Conservation (phyloP, 176 grass and related monocot genomes). For the Zea luxurians region DNA sequence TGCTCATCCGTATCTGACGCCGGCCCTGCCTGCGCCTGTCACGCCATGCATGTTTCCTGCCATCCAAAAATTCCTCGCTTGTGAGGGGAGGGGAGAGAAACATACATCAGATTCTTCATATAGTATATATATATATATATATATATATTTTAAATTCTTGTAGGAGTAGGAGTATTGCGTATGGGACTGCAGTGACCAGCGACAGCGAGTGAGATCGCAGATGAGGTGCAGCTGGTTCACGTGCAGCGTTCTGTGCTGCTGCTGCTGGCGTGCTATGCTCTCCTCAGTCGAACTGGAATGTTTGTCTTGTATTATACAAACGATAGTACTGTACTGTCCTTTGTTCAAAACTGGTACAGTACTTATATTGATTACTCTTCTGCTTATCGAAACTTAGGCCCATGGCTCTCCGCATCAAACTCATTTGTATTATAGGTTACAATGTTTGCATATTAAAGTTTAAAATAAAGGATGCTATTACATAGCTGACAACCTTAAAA, state of each 20-base stretch:
- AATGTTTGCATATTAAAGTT: too few species aligned
- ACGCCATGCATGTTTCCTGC: constrained; percentile 40
- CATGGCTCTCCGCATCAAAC: too few species aligned
- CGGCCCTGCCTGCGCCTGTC: constrained; percentile 39
- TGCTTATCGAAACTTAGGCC: not conserved
- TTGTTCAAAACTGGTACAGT: not conserved
- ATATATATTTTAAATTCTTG: not conserved
- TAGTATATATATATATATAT: not conserved
- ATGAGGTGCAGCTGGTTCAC: constrained; percentile 36
- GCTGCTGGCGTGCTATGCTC: constrained; percentile 1
- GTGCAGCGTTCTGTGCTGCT: constrained; percentile 14
- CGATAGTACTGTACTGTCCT: not conserved
- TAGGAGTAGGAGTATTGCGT: not conserved
- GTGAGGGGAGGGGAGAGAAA: not conserved
- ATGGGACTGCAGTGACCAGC: not conserved
- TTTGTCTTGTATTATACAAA: constrained; percentile 34
- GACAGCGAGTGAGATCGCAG: constrained; percentile 24
- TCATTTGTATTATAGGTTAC: too few species aligned
- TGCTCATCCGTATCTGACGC: constrained; percentile 50
- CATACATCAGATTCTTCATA: not conserved
- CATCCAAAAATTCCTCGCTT: constrained; percentile 31
- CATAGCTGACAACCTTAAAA: too few species aligned
- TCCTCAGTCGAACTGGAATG: constrained; percentile 38
- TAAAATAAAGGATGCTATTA: too few species aligned
- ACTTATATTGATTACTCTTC: not conserved